Base-by-base conservation (phyloP, 352 stramenopile genomes). In the Phytophthora sp. region DNA sequence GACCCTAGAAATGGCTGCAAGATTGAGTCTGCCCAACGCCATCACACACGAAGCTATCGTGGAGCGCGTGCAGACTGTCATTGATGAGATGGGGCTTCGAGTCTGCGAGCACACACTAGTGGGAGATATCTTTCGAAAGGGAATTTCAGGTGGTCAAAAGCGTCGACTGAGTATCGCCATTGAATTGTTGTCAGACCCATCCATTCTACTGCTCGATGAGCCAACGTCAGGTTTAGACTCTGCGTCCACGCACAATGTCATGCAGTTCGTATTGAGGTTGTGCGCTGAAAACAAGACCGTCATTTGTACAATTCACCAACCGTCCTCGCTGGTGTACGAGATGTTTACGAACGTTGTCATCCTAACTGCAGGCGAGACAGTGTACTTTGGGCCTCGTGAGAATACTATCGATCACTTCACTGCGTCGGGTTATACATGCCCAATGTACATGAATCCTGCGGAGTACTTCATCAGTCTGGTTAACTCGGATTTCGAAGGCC, bases 181-280 rank as follows among this genome's bases (percentile, higher is more conserved):
- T n/a, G 94, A 99, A 75, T 65, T 99, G 48, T 79, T 98, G 1
- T 87, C 91, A 0, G 97, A 98, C 38, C 96, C 96, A 41, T 95
- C 95, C 18, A 80, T 99, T 30, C 51, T 99, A 49, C 82, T 99
- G 27, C 69, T 99, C 20, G 95, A 98, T 58, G 96, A 98, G 64
- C 94, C 96, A 0, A 99, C 94, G 0, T 95, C 78, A 6, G 91
- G 92, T 0, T 72, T 99, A n/a, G 96, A 99, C 74, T 84, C 87
- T 6, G 88, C 82, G 11, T 89, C 92, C 18, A 92, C 94, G 0
- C 74, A 92, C 51, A 84, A 85, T 31, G 88, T 98, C 5, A 97
- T 99, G 66, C 69, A 93, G 35, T 69, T 82, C 27, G 69, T 93
- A 8, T 52, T 78, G 0, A 68, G 61, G 31, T 44, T 83, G 1